These are phyloP conservation scores for Zygotorulaspora florentina DNA, from an alignment of 805 yeast species.

Conservation along the genomic window DNA sequence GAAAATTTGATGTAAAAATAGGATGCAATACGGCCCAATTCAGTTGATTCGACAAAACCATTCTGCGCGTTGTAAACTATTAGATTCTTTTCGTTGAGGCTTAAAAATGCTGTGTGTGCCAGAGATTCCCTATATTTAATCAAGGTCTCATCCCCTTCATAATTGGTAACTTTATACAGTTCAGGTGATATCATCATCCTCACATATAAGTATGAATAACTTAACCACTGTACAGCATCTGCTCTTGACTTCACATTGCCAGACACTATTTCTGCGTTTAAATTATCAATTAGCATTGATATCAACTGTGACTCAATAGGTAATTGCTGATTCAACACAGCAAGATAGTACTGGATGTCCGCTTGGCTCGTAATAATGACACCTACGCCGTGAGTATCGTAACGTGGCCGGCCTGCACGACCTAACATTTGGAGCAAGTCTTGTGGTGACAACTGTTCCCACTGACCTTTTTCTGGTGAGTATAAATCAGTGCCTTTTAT, in stretches of 20 bases:
- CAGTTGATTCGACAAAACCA: constrained; percentile 54
- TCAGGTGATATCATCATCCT: constrained; percentile 73
- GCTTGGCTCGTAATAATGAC: constrained; percentile 83
- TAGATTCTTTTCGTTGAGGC: constrained; percentile 54
- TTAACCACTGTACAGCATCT: constrained; percentile 79
- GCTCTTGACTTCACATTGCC: constrained; percentile 58
- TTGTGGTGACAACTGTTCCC: constrained; percentile 92
- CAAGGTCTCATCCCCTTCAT: constrained; percentile 48
- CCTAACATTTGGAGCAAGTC: constrained; percentile 97
- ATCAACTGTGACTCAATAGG: constrained; percentile 90
- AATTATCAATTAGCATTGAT: constrained; percentile 60
- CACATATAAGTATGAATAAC: constrained; percentile 70
- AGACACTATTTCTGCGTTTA: constrained; percentile 83
- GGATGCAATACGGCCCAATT: constrained; percentile 79
- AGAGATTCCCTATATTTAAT: constrained; percentile 58
- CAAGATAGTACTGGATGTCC: constrained; percentile 82
- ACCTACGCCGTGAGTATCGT: constrained; percentile 90
- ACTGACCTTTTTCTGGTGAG: constrained; percentile 81
- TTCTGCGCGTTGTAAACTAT: constrained; percentile 50
- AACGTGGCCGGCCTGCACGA: constrained; percentile 95
- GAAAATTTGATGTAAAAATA: constrained; percentile 74
- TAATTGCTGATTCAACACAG: constrained; percentile 83
- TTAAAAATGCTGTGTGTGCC: constrained; percentile 67
- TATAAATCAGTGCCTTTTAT: constrained; percentile 92
- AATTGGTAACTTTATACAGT: constrained; percentile 71